Evolutionary conservation across 495 filamentous ascomycete genomes (phyloP), one percentile per base, ranked within the genome.

Genomic region (Penicillium desertorum): DNA sequence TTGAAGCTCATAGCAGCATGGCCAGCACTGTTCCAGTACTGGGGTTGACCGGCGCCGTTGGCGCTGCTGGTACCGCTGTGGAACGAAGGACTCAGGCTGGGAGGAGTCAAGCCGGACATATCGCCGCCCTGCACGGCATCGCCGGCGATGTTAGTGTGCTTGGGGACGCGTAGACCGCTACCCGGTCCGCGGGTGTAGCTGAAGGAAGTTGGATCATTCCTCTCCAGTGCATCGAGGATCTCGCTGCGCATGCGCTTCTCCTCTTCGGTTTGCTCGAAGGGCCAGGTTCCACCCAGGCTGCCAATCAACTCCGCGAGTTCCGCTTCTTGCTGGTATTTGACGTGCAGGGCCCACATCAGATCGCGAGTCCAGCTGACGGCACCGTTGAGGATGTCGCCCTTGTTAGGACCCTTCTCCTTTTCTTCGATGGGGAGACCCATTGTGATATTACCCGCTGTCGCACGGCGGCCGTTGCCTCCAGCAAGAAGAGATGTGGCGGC

Each of bases 401-500:
- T 98, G 79, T 98, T 98, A 0, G 94, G 94, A 1, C 95, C 95
- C 62, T 98, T 97, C 73, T 98, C 94, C 63, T 98, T 98, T 59
- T 98, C 94, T 63, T 98, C 94, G 27, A 93, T 83, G 0, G 92
- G 90, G 36, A 96, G 80, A 20, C 93, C 91, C 57, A 91, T 89
- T 4, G 90, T 95, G 57, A 97, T 96, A 66, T 88, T 94, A 32
- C 92, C 92, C 7, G 88, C 83, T 8, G 76, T 82, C 17, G 94
- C 94, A 47, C 94, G 83, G 56, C 92, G 85, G 14, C 90, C 94
- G 59, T 76, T 81, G 44, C 90, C 90, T 2, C 90, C 93, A 14
- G 92, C 94, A 12, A 97, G 81, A 34, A 92, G 81, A 5, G 95
- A 97, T 1, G 94, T 96, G 9, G 77, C 77, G 10, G 93, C 90